Evolutionary conservation across 2,329 filamentous ascomycete genomes (phyloP).

Genomic region (Stachybotrys elegans): DNA sequence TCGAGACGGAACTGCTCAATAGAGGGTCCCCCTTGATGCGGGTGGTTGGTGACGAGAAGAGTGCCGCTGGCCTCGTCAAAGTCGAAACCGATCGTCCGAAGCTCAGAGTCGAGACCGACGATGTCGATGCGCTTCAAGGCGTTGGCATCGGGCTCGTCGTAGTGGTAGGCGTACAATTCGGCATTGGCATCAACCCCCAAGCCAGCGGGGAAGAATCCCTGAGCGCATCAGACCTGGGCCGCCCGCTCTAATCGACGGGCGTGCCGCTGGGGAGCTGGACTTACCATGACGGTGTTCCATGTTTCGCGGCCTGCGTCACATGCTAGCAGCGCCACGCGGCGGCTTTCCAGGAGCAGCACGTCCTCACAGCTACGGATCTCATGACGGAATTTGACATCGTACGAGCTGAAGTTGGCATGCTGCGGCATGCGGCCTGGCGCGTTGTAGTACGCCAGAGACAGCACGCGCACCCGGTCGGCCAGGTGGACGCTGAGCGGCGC

Average conservation of each 20-base stretch:
- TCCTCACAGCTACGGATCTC: slow-evolving; percentile 35
- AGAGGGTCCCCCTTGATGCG: slow-evolving; percentile 21
- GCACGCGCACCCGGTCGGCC: slow-evolving; percentile 2
- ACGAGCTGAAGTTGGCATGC: slow-evolving; percentile 18
- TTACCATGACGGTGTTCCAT: slow-evolving; percentile 37
- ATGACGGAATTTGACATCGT: slow-evolving; percentile 29
- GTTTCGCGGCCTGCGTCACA: slow-evolving; percentile 34
- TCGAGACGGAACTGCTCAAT: slow-evolving; percentile 36
- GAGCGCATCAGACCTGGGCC: no score
- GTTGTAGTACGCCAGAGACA: slow-evolving; percentile 21
- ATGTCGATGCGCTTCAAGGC: slow-evolving; percentile 17
- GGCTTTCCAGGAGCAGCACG: slow-evolving; percentile 27
- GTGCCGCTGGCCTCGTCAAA: slow-evolving; percentile 28
- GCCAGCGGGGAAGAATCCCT: slow-evolving; percentile 20
- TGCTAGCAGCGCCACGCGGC: slow-evolving; percentile 28
- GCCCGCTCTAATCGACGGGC: no score
- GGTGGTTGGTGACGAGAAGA: slow-evolving; percentile 33
- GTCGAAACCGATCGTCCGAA: slow-evolving; percentile 35
- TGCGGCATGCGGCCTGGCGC: slow-evolving; percentile 20
- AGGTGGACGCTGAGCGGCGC: neutral
- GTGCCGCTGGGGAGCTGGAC: neutral
- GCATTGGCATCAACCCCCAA: slow-evolving; percentile 15
- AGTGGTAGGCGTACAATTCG: slow-evolving; percentile 32
- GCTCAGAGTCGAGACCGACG: slow-evolving; percentile 21
- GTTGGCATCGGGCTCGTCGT: slow-evolving; percentile 16